Base-by-base conservation (phyloP, 2,329 filamentous ascomycete genomes). In the Ilyonectria sp. region DNA sequence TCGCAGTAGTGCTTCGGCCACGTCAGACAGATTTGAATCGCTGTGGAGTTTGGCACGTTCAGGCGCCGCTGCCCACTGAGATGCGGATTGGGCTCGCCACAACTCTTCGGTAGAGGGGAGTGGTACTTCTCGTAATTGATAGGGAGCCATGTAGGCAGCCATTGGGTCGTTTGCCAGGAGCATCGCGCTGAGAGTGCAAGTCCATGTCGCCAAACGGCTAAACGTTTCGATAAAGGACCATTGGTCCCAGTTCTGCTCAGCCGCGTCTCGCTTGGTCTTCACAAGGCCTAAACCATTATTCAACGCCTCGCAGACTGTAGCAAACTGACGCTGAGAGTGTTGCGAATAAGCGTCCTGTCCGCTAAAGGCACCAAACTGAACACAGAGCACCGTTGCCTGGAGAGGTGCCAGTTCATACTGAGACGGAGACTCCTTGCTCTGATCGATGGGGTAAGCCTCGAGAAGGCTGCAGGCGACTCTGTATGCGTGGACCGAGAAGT, bases 201-300 rank as follows among this genome's bases (percentile, higher is more conserved):
- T 47, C 44, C 44, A 47, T 3, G 44, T 47, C 44, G 44, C 44
- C 44, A 47, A 23, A 10, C 44, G 44, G 13, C 44, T 47, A 23
- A 47, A 47, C 6, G 44, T 47, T 23, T 47, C 44, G 44, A 47
- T 10, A 47, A 47, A 47, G 44, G 44, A 47, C 44, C 44, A 47
- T 47, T 47, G 44, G 21, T 47, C 44, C 44, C 44, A 47, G 44
- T 47, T 47, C 44, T 47, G 44, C 19, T 23, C 44, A 47, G 44
- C 44, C 19, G 6, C 19, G 8, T 8, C 9, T 47, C 21, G 19
- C 21, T 47, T 6, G 9, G 44, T 9, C n/a, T 47, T 47, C 7
- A 47, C 6, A 21, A 23, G 4, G 8, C 13, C 44, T 10, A 47
- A 47, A 4, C n/a, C 44, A 23, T 21, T 47, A 8, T 47, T 47